Evolutionary conservation across 2,329 filamentous ascomycete species (phyloP).

Genomic region (Cladosporium cucumerinum): DNA sequence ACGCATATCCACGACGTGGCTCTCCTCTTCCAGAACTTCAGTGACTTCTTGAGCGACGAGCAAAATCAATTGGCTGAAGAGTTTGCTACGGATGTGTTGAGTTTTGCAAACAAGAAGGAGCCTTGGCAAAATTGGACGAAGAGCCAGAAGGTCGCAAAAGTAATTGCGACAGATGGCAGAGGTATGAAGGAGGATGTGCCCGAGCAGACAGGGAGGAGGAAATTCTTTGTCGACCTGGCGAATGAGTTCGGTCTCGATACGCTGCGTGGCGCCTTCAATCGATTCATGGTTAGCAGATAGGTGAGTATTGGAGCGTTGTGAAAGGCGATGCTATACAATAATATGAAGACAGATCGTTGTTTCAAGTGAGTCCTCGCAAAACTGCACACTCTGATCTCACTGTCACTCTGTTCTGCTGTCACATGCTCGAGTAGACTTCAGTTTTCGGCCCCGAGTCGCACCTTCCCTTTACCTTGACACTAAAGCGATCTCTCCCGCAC

Average conservation of each 20-base stretch:
- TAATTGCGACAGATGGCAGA: slow-evolving; percentile 11
- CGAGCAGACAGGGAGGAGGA: slow-evolving; percentile 18
- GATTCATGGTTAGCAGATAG: slow-evolving; percentile 13
- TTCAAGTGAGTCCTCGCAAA: not conserved
- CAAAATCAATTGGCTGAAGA: slow-evolving; percentile 33
- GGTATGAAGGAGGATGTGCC: slow-evolving; percentile 21
- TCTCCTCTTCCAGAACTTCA: slow-evolving; percentile 48
- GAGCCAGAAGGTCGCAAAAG: slow-evolving; percentile 24
- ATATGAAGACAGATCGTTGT: not conserved
- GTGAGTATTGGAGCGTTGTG: not conserved
- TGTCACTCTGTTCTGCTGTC: not conserved
- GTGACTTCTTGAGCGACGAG: slow-evolving; percentile 35
- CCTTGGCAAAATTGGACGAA: slow-evolving; percentile 36
- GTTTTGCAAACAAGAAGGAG: slow-evolving; percentile 38
- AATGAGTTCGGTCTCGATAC: slow-evolving; percentile 20
- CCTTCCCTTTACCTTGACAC: not conserved
- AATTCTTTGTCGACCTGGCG: slow-evolving; percentile 18
- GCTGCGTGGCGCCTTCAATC: slow-evolving; percentile 16
- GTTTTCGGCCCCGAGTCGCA: not conserved
- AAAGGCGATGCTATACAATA: not conserved
- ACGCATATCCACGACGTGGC: slow-evolving; percentile 47
- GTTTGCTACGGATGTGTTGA: slow-evolving; percentile 40
- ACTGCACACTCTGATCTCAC: not conserved
- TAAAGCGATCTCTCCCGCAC: not conserved
- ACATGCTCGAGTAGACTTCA: not conserved